These are phyloP conservation scores for Rosa rugosa DNA, from an alignment of 306 rosid species.

Conservation along the genomic window DNA sequence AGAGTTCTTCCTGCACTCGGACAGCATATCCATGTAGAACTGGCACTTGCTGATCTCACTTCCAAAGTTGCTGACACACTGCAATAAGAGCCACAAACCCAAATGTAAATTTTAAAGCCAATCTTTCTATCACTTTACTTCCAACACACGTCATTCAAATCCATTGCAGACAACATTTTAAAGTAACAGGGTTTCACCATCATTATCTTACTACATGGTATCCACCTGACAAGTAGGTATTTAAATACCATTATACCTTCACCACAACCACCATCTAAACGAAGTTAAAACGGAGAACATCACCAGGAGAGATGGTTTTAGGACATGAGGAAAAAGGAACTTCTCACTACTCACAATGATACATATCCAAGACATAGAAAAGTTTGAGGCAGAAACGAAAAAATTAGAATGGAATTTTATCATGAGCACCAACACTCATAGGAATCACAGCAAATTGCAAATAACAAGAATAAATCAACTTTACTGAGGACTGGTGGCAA, in stretches of 20 bases:
- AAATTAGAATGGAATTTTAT: background rate
- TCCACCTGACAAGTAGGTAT: background rate
- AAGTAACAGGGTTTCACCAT: background rate
- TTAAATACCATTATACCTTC: background rate
- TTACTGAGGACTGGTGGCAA: background rate
- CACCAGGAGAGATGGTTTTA: background rate
- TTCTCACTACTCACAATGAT: background rate
- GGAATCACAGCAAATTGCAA: background rate
- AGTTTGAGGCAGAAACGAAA: background rate
- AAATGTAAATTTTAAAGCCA: background rate
- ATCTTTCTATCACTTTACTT: background rate
- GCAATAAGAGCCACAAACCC: conserved; percentile 28
- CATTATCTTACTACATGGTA: background rate
- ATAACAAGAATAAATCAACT: background rate
- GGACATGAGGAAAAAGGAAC: background rate
- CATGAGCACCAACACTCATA: too few relatives aligned
- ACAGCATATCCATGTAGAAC: conserved; percentile 90
- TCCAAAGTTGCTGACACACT: conserved; percentile 75
- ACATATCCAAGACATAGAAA: background rate
- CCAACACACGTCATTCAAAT: background rate
- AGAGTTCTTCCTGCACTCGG: conserved; percentile 74
- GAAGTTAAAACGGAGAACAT: background rate
- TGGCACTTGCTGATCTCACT: conserved; percentile 90
- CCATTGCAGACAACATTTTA: background rate
- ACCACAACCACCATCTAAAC: background rate